phyloP scores from a whole-genome alignment of 1,139 yeast species.

The Magnusiomyces tetraspermus region DNA sequence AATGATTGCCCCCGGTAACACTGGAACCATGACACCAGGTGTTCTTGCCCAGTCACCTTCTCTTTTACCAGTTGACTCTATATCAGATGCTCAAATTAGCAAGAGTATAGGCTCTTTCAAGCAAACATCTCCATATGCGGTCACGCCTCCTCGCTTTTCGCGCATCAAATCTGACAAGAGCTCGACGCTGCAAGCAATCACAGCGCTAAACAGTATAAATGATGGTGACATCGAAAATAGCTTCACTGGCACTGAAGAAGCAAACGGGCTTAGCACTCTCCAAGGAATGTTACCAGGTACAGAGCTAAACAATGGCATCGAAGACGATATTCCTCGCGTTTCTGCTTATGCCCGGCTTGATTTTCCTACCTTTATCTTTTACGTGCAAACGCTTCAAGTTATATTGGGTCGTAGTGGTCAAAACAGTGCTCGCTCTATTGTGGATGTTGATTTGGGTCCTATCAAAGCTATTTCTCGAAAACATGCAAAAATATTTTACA shows the following conservation, averaged over 20 bases:
- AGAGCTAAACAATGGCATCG: not conserved
- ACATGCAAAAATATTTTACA: conserved; percentile 91
- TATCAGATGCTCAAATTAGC: not conserved
- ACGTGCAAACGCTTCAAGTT: conserved; percentile 91
- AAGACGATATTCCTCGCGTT: conserved; percentile 25
- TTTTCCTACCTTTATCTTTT: conserved; percentile 85
- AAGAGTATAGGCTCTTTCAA: not conserved
- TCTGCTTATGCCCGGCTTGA: conserved; percentile 93
- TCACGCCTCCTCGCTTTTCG: not conserved
- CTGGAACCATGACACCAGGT: not conserved
- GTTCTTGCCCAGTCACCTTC: not conserved
- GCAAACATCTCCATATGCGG: not conserved
- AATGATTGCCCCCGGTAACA: not conserved
- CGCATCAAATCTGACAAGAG: conserved; percentile 9
- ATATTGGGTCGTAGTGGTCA: conserved; percentile 82
- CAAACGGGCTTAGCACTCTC: not conserved
- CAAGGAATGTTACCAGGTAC: not conserved
- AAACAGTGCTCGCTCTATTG: conserved; percentile 39
- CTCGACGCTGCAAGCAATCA: conserved; percentile 12
- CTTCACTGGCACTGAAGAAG: not conserved
- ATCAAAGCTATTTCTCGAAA: conserved; percentile 86
- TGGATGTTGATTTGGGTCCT: conserved; percentile 85
- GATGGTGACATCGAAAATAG: not conserved
- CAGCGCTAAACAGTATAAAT: conserved; percentile 3
- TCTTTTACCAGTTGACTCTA: not conserved